A percentile compares a stretch with the other conserved stretches of the same genome.
Conservation (phyloP, 768 basidiomycete species). For the Russula sp. region DNA sequence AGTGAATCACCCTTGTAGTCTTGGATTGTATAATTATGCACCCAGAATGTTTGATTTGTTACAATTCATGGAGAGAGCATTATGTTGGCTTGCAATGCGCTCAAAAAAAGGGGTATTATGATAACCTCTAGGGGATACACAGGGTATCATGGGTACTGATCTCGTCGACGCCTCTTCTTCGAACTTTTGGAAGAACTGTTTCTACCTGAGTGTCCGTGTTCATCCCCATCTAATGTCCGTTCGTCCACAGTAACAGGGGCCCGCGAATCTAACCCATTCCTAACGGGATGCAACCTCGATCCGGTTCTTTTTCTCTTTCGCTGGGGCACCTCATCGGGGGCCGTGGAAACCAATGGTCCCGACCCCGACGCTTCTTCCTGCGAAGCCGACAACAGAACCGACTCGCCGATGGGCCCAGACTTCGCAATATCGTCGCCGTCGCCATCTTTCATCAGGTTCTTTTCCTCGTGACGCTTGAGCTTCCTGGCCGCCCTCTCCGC, state of each 20-base stretch:
- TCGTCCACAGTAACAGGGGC: not conserved
- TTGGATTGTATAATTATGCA: conserved; percentile 25
- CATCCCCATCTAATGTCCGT: conserved; percentile 4
- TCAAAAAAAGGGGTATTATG: not conserved
- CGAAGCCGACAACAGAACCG: not conserved
- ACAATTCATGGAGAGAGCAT: not conserved
- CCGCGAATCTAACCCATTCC: not conserved
- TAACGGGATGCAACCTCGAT: not conserved
- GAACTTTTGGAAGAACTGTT: not conserved
- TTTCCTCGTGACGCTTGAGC: conserved; percentile 13
- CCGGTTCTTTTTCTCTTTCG: conserved; percentile 17
- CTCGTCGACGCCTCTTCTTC: conserved; percentile 15
- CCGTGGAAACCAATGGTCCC: not conserved
- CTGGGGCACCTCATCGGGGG: not conserved
- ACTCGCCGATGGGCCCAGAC: not conserved
- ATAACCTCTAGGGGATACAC: not conserved
- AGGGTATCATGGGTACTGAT: not conserved
- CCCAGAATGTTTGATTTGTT: conserved; percentile 14
- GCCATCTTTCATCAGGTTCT: not conserved
- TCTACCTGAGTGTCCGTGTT: not conserved
- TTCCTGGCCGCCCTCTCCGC: conserved; percentile 23
- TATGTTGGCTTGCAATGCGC: not conserved
- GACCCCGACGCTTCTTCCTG: not conserved
- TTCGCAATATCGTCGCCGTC: not conserved
- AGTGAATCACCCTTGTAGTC: conserved; percentile 17